Percentiles rank a stretch among this genome's conserved stretches.
phyloP scores from a whole-genome alignment of 495 filamentous ascomycete genomes.

The Aspergillus hancockii region DNA sequence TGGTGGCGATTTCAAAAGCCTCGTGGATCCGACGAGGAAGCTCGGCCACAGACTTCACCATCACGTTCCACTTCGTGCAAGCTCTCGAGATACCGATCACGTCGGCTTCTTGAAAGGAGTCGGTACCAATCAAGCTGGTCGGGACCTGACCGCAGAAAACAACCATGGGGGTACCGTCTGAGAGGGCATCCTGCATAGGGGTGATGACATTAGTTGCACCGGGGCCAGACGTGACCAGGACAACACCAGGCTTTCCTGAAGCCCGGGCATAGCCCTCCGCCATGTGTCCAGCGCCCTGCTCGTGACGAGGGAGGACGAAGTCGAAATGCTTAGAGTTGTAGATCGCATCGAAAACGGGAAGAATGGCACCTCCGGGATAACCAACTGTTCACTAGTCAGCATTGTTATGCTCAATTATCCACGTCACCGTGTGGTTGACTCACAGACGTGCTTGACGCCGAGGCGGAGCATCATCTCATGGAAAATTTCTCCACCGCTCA shows the following conservation, averaged over 20 bases:
- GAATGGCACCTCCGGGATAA: slow-evolving; percentile 50
- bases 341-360: slow-evolving; percentile 62
- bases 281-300: slow-evolving; percentile 69
- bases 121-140: slow-evolving; percentile 56
- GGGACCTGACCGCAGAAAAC: slow-evolving; percentile 63
- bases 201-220: slow-evolving; percentile 65
- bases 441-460: slow-evolving; percentile 88
- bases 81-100: slow-evolving; percentile 61
- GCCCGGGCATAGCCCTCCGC: slow-evolving; percentile 65
- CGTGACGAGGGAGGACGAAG: slow-evolving; percentile 62
- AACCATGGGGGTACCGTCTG: slow-evolving; percentile 63
- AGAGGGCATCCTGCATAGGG: slow-evolving; percentile 62
- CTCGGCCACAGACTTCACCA: slow-evolving; percentile 61
- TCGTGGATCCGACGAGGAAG: slow-evolving; percentile 60
- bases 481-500: slow-evolving; percentile 95
- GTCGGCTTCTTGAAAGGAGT: slow-evolving; percentile 66
- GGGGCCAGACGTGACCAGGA: slow-evolving; percentile 65
- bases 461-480: slow-evolving; percentile 98
- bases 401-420: neutral
- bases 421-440: slow-evolving; percentile 38
- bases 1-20: slow-evolving; percentile 63
- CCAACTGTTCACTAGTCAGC: slow-evolving; percentile 31
- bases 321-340: slow-evolving; percentile 63
- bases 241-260: slow-evolving; percentile 59
- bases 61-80: slow-evolving; percentile 69